phyloP scores from a whole-genome alignment of 2,329 filamentous ascomycete species.

The Hypomyces rosellus region DNA sequence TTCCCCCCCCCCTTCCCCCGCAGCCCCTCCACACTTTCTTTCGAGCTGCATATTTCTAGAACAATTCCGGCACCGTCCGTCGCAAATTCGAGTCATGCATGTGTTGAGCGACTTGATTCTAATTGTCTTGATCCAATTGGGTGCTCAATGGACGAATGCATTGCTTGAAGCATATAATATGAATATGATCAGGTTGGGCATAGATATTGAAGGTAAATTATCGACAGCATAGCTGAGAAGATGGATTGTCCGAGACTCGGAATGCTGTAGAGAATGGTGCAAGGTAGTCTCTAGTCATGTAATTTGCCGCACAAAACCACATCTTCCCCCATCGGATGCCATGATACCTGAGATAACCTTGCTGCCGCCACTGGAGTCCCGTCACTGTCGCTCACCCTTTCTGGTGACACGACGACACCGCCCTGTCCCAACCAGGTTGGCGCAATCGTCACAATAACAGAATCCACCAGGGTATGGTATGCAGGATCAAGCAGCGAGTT shows the following conservation, averaged over 20 bases:
- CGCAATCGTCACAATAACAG: constrained; percentile 81
- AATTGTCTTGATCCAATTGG: too few relatives aligned
- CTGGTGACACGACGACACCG: constrained; percentile 72
- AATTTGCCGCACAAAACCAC: constrained; percentile 72
- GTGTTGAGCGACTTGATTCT: too few relatives aligned
- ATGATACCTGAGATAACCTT: constrained; percentile 60
- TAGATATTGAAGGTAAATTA: background rate
- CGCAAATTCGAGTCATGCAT: constrained; percentile 6
- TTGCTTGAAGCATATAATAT: background rate
- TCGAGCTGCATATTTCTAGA: constrained; percentile 6
- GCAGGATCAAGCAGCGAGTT: constrained; percentile 66
- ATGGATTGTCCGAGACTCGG: background rate
- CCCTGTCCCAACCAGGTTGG: constrained; percentile 84
- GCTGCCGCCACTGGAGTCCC: constrained; percentile 54
- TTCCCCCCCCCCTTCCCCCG: background rate
- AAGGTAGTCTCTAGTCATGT: constrained; percentile 2
- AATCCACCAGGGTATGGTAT: constrained; percentile 59
- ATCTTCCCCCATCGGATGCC: constrained; percentile 76
- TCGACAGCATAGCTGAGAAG: background rate
- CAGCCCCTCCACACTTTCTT: constrained; percentile 10
- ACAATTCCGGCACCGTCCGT: constrained; percentile 4
- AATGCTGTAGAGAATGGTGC: background rate
- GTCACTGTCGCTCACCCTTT: constrained; percentile 43
- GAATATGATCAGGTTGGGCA: background rate
- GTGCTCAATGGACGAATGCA: background rate